Base-by-base conservation (phyloP, 2,329 filamentous ascomycete genomes). In the Annulohypoxylon truncatum region DNA sequence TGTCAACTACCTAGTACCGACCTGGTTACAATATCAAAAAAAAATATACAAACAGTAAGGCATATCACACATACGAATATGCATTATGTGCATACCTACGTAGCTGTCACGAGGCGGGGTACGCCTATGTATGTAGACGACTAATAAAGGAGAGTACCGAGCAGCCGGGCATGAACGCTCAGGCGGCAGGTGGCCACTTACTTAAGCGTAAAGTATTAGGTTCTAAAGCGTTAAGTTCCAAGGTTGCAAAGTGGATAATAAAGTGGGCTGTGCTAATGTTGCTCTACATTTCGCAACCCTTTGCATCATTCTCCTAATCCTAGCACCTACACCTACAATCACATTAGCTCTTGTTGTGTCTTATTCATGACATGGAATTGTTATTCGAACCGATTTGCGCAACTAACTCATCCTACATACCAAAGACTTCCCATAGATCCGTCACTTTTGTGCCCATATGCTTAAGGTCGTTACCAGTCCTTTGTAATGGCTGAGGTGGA, bases 401-500 rank as follows among this genome's bases (percentile, higher is more conserved):
- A 52, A 63, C 42, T 8, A 54, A 12, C 57, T 40, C 44, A 42
- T 29, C 35, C 13, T 38, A 15, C 31, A 58, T 55, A 54, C 44
- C 31, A 12, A 54, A 29, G 18, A 61, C 26, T 50, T 50, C 52
- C 50, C 38, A 50, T 50, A 38, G 35, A 42, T 40, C 56, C 50
- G 24, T 42, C 40, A 20, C 44, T 40, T 62, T 42, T 53, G 18
- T 47, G 52, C 48, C 63, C 73, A 69, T 67, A 75, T 75, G 72
- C 62, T 70, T 59, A 54, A 61, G 62, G 55, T 53, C 64, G 5
- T 61, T 44, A 22, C 58, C 53, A 28, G 58, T 61, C 53, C 72
- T 66, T 69, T 74, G 79, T 72, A 72, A 97, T 96, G 93, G 90
- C 91, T 77, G 92, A 94, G 80, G 87, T 93, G 80, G 93, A 96